Conservation (phyloP, 306 rosid species). For the Lathyrus sativus region DNA sequence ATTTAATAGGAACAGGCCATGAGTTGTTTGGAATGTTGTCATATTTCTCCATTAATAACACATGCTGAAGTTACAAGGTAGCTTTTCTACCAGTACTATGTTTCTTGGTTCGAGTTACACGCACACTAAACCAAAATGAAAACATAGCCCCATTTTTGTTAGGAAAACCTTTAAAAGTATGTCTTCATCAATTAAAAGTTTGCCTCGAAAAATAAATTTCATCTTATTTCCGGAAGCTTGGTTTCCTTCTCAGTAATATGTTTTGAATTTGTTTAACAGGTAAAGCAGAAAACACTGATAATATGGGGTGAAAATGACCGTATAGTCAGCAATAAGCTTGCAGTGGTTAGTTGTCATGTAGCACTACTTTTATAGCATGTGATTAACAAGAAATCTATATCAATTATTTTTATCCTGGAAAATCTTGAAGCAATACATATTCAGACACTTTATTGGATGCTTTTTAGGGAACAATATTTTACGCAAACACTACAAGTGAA, state of each 20-base stretch:
- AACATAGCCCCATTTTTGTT: background rate
- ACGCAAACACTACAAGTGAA: constrained; percentile 6
- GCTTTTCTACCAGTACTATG: background rate
- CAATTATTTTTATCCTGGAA: too few relatives aligned
- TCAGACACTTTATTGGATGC: background rate
- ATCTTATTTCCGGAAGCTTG: background rate
- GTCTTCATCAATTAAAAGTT: background rate
- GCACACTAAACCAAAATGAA: background rate
- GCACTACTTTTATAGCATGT: constrained; percentile 26
- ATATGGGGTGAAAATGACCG: constrained; percentile 96
- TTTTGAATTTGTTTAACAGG: constrained; percentile 53
- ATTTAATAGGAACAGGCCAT: background rate
- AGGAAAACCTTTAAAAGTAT: constrained; percentile 6
- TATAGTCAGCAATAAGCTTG: constrained; percentile 79
- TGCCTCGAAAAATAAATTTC: constrained; percentile 20
- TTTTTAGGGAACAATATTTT: constrained; percentile 16
- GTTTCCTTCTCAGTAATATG: constrained; percentile 7
- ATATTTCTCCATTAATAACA: background rate
- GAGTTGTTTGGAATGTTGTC: background rate
- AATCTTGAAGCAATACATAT: too few relatives aligned
- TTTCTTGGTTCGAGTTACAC: background rate
- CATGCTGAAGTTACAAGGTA: constrained; percentile 13
- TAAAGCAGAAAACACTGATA: constrained; percentile 81
- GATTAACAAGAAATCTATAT: background rate
- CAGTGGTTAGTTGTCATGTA: constrained; percentile 62